A percentile compares a stretch with the other conserved stretches of the same genome.
Conservation (phyloP, 345 rosid species). For the Kandelia obovata region DNA sequence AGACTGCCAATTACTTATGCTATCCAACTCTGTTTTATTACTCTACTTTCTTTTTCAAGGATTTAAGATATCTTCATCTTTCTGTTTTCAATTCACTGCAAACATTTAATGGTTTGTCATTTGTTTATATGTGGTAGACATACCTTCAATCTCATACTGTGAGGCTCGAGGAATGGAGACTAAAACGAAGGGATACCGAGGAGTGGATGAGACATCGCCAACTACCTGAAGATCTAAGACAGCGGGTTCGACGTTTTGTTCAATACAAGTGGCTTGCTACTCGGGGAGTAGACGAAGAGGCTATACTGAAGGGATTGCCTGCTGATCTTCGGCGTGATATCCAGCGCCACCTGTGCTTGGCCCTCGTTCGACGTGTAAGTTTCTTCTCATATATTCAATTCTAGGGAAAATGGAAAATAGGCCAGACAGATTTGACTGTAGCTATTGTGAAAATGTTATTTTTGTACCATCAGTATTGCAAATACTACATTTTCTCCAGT, state of each 20-base stretch:
- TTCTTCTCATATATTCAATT: neutral
- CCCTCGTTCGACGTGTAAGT: constrained; percentile 86
- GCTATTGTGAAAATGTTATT: too few species aligned
- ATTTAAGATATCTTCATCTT: neutral
- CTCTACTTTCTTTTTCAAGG: too few species aligned
- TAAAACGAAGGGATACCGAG: constrained; percentile 86
- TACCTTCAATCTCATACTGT: constrained; percentile 82
- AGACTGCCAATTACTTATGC: too few species aligned
- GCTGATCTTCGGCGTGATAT: constrained; percentile 90
- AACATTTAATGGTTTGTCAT: constrained; percentile 5
- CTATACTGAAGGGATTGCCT: constrained; percentile 67
- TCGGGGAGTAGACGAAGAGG: constrained; percentile 87
- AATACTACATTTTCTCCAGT: too few species aligned
- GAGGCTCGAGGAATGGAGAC: constrained; percentile 93
- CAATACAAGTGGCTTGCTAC: constrained; percentile 92
- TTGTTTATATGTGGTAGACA: constrained; percentile 41
- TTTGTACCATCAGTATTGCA: too few species aligned
- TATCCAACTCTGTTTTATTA: too few species aligned
- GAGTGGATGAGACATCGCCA: constrained; percentile 97
- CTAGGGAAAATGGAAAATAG: neutral
- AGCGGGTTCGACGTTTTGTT: constrained; percentile 64
- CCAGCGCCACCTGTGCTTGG: constrained; percentile 86
- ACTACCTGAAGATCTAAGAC: constrained; percentile 74
- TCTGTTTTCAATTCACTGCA: neutral
- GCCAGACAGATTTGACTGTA: too few species aligned